These are phyloP conservation scores for Alternaria triticimaculans DNA, from an alignment of 2,329 filamentous ascomycete genomes.

Conservation along the genomic window DNA sequence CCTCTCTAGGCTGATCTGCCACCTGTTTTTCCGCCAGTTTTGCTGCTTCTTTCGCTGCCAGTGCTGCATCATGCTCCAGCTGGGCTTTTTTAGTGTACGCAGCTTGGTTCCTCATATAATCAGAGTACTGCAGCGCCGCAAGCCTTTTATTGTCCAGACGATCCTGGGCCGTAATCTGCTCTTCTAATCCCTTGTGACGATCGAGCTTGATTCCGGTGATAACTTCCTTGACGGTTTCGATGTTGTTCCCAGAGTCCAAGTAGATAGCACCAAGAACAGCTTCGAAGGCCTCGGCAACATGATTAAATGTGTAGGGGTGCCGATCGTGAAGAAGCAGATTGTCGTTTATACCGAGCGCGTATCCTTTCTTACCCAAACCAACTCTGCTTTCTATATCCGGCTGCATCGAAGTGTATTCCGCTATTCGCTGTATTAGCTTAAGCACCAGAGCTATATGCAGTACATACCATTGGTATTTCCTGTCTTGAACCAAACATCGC, in stretches of 20 bases:
- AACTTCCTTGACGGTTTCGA: constrained; percentile 16
- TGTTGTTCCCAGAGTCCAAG: constrained; percentile 20
- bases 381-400: constrained; percentile 3
- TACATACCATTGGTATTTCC: constrained; percentile 14
- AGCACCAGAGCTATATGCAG: neutral
- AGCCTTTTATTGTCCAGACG: neutral
- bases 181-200: constrained; percentile 16
- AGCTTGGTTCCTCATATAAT: neutral
- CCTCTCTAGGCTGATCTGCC: neutral
- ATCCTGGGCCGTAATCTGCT: neutral
- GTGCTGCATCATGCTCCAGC: neutral
- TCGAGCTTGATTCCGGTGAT: constrained; percentile 14
- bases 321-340: constrained; percentile 6
- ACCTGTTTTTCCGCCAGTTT: neutral
- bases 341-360: constrained; percentile 13
- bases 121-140: neutral
- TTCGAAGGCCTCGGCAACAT: constrained; percentile 28
- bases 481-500: constrained; percentile 25
- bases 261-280: constrained; percentile 33
- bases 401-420: constrained; percentile 8
- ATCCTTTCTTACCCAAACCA: constrained; percentile 10
- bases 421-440: constrained; percentile 8
- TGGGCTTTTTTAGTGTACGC: neutral
- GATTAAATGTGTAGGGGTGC: neutral
- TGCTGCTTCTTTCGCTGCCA: neutral